A percentile compares a stretch with the other conserved stretches of the same genome.
These are phyloP conservation scores for Teunomyces stri DNA, from an alignment of 805 yeast species.

Conservation along the genomic window DNA sequence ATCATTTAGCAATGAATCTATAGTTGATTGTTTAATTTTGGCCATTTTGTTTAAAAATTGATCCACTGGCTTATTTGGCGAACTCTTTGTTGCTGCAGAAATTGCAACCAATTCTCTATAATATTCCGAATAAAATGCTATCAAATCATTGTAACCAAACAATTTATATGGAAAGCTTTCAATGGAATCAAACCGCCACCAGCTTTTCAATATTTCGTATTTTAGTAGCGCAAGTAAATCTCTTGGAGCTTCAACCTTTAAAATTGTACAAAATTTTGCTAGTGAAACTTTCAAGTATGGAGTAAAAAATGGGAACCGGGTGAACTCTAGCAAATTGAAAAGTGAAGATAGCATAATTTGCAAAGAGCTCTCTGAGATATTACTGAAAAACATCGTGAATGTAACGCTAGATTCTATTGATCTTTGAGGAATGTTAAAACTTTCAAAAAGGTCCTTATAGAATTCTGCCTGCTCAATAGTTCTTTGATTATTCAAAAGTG, in stretches of 20 bases:
- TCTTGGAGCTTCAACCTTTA: slow-evolving; percentile 10
- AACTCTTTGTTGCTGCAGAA: slow-evolving; percentile 18
- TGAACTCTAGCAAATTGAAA: slow-evolving; percentile 42
- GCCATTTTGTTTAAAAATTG: slow-evolving; percentile 13
- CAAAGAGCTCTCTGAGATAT: slow-evolving; percentile 28
- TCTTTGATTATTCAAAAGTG: slow-evolving; percentile 7
- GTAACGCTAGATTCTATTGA: slow-evolving; percentile 39
- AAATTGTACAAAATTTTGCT: slow-evolving; percentile 15
- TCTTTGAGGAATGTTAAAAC: slow-evolving; percentile 35
- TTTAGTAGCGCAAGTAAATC: slow-evolving; percentile 29
- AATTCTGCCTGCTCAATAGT: slow-evolving; percentile 17
- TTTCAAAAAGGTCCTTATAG: slow-evolving; percentile 27
- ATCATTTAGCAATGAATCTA: slow-evolving; percentile 22
- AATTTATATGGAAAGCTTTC: slow-evolving; percentile 38
- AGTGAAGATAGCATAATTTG: slow-evolving; percentile 32
- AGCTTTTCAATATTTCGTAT: slow-evolving; percentile 39
- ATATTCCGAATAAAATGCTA: slow-evolving; percentile 32
- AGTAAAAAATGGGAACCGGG: slow-evolving; percentile 27
- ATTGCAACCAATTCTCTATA: slow-evolving; percentile 41
- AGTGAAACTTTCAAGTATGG: slow-evolving; percentile 30
- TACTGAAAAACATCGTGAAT: slow-evolving; percentile 34
- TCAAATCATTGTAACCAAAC: slow-evolving; percentile 32
- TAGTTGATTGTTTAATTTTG: slow-evolving; percentile 11
- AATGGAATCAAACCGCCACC: slow-evolving; percentile 39
- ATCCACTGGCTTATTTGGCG: neutral